A percentile compares a stretch with the other conserved stretches of the same genome.
Evolutionary conservation across 345 rosid genomes (phyloP).

Genomic region (Salix caprea): DNA sequence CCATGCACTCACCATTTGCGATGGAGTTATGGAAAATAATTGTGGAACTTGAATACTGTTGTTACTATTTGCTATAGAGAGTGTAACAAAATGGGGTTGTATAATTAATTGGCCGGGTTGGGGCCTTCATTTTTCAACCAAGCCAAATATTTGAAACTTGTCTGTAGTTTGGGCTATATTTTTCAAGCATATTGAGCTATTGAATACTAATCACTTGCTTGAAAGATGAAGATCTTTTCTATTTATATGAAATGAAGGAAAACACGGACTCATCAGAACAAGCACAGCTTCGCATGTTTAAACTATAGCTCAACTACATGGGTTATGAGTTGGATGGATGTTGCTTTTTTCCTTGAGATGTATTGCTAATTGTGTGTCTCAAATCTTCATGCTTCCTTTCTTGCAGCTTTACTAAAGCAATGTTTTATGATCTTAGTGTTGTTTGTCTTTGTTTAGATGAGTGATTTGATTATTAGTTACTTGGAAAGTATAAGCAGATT

Average conservation of each 20-base stretch:
- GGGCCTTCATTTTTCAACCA: background rate
- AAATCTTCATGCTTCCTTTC: background rate
- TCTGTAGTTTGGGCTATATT: background rate
- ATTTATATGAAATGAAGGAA: background rate
- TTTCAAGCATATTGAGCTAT: background rate
- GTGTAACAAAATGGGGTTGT: background rate
- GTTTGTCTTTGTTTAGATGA: too few relatives aligned
- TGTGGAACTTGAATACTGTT: too few relatives aligned
- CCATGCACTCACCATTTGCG: background rate
- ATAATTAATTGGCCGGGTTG: background rate
- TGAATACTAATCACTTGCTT: background rate
- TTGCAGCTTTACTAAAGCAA: background rate
- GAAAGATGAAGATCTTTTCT: background rate
- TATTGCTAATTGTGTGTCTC: background rate
- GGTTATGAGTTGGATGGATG: background rate
- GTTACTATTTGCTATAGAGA: too few relatives aligned
- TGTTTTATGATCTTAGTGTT: too few relatives aligned
- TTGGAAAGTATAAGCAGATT: too few relatives aligned
- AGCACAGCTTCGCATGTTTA: too few relatives aligned
- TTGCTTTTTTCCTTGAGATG: background rate
- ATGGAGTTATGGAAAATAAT: too few relatives aligned
- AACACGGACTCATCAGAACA: too few relatives aligned
- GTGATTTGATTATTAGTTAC: too few relatives aligned
- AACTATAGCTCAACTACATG: background rate
- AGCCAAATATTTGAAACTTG: background rate